phyloP scores from a whole-genome alignment of 163 green algal genomes.

The Chlorella variabilis region DNA sequence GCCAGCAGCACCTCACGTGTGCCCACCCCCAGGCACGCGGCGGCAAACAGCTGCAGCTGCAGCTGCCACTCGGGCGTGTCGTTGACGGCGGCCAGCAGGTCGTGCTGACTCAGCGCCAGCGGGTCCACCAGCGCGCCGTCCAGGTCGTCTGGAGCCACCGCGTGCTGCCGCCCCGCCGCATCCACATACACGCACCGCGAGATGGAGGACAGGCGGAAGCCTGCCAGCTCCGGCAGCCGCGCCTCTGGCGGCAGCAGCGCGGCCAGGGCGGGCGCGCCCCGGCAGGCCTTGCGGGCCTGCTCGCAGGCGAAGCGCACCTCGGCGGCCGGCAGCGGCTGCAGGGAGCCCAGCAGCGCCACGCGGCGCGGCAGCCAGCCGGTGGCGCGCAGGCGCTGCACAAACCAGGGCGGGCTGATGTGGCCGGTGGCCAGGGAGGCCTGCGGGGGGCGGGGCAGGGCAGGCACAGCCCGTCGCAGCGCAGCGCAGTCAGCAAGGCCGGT shows the following conservation, averaged over 20 bases:
- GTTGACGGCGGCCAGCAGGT: conserved; percentile 31
- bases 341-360: conserved; percentile 25
- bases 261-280: neutral
- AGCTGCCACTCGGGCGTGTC: conserved; percentile 15
- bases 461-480: neutral
- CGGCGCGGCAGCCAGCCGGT: conserved; percentile 38
- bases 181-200: conserved; percentile 23
- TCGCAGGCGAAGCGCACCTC: conserved; percentile 28
- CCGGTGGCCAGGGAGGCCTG: conserved; percentile 33
- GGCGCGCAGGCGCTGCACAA: conserved; percentile 18
- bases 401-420: conserved; percentile 23
- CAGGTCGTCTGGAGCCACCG: conserved; percentile 3
- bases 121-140: conserved; percentile 14
- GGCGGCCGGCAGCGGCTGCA: conserved; percentile 11
- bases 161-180: conserved; percentile 7
- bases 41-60: conserved; percentile 41
- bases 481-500: too few species aligned
- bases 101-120: conserved; percentile 24
- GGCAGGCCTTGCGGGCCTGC: conserved; percentile 2
- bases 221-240: neutral
- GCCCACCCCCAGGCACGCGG: conserved; percentile 37
- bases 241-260: conserved; percentile 15
- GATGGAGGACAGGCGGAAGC: conserved; percentile 4
- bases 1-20: conserved; percentile 1
- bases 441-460: neutral